These are phyloP conservation scores for Priceomyces carsonii DNA, from an alignment of 805 yeast species.

Conservation along the genomic window DNA sequence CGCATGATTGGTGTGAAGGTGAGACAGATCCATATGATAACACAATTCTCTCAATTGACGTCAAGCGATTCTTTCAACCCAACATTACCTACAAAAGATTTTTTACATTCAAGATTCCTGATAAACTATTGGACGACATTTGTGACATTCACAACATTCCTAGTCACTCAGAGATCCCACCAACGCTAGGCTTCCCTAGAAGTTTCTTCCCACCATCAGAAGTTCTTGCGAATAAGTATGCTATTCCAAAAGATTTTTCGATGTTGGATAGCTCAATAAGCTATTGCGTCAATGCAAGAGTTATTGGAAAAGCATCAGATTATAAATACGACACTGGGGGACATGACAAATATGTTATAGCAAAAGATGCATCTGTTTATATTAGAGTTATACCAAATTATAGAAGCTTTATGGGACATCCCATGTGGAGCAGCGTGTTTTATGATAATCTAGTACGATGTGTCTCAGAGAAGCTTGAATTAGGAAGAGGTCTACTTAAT, in stretches of 20 bases:
- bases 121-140: constrained; percentile 39
- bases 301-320: constrained; percentile 41
- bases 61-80: constrained; percentile 38
- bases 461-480: constrained; percentile 26
- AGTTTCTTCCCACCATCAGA: constrained; percentile 22
- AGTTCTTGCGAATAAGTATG: constrained; percentile 21
- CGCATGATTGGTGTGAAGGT: constrained; percentile 48
- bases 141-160: constrained; percentile 37
- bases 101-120: constrained; percentile 43
- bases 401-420: constrained; percentile 18
- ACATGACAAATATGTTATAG: constrained; percentile 37
- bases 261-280: constrained; percentile 35
- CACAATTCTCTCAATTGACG: constrained; percentile 34
- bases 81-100: constrained; percentile 39
- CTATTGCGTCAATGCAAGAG: constrained; percentile 40
- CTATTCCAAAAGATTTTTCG: constrained; percentile 31
- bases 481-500: constrained; percentile 19
- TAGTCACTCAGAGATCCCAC: constrained; percentile 37
- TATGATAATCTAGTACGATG: constrained; percentile 36
- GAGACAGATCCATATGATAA: constrained; percentile 44
- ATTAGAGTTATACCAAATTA: constrained; percentile 37
- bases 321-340: constrained; percentile 21
- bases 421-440: constrained; percentile 18
- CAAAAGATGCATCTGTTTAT: constrained; percentile 31
- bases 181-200: constrained; percentile 36